These are phyloP conservation scores for Candolleomyces eurysporus DNA, from an alignment of 768 basidiomycete genomes.

Conservation along the genomic window DNA sequence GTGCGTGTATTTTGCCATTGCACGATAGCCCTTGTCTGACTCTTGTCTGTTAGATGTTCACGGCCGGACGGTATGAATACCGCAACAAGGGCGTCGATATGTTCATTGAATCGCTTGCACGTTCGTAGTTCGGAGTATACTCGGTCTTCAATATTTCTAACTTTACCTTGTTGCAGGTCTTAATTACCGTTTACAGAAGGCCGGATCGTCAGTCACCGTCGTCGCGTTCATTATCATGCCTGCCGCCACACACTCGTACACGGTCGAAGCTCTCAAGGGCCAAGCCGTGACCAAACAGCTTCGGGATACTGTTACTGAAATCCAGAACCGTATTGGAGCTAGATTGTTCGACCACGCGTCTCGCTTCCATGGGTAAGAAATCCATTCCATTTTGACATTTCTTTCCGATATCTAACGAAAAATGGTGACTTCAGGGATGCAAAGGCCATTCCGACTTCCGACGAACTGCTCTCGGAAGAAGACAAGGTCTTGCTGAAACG, in stretches of 20 bases:
- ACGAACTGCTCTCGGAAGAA: slow-evolving; percentile 80
- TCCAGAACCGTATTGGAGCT: slow-evolving; percentile 89
- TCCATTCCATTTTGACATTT: background rate
- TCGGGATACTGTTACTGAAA: slow-evolving; percentile 92
- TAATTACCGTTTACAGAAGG: slow-evolving; percentile 52
- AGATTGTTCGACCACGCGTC: slow-evolving; percentile 94
- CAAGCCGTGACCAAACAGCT: slow-evolving; percentile 98
- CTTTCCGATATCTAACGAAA: slow-evolving; percentile 3
- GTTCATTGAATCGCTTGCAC: slow-evolving; percentile 97
- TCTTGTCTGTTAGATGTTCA: slow-evolving; percentile 73
- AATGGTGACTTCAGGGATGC: slow-evolving; percentile 51
- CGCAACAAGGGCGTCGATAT: slow-evolving; percentile 99
- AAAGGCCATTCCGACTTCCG: slow-evolving; percentile 69
- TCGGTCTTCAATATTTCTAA: background rate
- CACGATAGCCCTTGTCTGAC: background rate
- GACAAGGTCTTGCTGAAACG: slow-evolving; percentile 95
- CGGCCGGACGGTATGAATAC: slow-evolving; percentile 98
- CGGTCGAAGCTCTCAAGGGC: slow-evolving; percentile 92
- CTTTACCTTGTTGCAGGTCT: slow-evolving; percentile 31
- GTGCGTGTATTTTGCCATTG: slow-evolving; percentile 36
- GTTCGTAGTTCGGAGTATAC: slow-evolving; percentile 36
- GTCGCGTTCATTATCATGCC: slow-evolving; percentile 99
- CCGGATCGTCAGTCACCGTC: slow-evolving; percentile 75
- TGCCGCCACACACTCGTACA: slow-evolving; percentile 93
- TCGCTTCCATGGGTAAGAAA: slow-evolving; percentile 79